phyloP scores from a whole-genome alignment of 345 rosid genomes.

The Citropsis articulata region DNA sequence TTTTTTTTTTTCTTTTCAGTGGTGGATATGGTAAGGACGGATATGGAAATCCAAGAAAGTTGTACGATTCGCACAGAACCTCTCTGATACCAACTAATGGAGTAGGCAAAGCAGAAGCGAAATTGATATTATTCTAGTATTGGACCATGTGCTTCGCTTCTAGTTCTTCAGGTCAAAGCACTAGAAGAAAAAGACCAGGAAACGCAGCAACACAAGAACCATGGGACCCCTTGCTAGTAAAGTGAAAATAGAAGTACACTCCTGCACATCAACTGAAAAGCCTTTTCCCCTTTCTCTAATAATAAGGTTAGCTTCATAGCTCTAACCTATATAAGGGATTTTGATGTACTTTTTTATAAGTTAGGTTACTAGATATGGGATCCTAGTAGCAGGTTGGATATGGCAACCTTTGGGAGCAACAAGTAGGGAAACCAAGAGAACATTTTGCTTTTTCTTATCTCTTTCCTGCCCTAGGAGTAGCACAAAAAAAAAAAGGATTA shows the following conservation, averaged over 20 bases:
- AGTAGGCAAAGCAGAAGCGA: too few species aligned
- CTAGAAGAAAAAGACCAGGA: not conserved
- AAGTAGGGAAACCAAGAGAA: not conserved
- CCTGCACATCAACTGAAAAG: not conserved
- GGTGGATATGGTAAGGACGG: too few species aligned
- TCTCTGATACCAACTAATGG: too few species aligned
- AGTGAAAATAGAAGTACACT: too few species aligned
- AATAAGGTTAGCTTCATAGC: not conserved
- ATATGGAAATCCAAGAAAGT: too few species aligned
- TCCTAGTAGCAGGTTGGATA: not conserved
- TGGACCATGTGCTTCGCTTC: not conserved
- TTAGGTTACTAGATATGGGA: not conserved
- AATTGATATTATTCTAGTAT: too few species aligned
- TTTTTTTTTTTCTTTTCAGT: too few species aligned
- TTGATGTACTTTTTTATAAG: not conserved
- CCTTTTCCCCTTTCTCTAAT: not conserved
- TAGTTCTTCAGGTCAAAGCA: conserved; percentile 5
- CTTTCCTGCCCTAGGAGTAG: not conserved
- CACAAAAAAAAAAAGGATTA: not conserved
- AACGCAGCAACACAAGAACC: too few species aligned
- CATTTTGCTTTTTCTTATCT: not conserved
- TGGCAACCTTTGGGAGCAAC: not conserved
- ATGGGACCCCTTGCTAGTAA: too few species aligned
- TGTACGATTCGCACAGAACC: too few species aligned
- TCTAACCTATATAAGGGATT: not conserved